Percentiles rank a stretch among this genome's conserved stretches.
phyloP scores from a whole-genome alignment of 805 yeast genomes.

The Candida qinlingensis region DNA sequence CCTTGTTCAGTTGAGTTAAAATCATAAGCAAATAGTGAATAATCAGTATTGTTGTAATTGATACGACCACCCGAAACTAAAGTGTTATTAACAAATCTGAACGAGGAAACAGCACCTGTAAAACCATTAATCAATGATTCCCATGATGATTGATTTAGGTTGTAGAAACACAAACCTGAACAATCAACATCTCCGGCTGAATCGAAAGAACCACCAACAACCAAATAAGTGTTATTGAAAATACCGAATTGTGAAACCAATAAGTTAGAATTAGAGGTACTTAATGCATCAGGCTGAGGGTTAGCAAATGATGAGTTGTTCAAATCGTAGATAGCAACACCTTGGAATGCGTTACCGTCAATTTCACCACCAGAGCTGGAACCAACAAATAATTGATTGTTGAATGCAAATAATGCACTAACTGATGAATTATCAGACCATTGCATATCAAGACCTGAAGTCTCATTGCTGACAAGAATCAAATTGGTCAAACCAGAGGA shows the following conservation, averaged over 20 bases:
- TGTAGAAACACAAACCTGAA: slow-evolving; percentile 60
- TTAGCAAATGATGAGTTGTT: slow-evolving; percentile 22
- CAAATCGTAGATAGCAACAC: slow-evolving; percentile 51
- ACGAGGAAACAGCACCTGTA: slow-evolving; percentile 50
- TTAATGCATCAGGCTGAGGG: slow-evolving; percentile 10
- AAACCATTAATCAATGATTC: slow-evolving; percentile 29
- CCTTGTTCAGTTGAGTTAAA: slow-evolving; percentile 34
- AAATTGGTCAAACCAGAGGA: slow-evolving; percentile 20
- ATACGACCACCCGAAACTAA: slow-evolving; percentile 53
- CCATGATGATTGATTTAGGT: slow-evolving; percentile 52
- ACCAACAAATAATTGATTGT: slow-evolving; percentile 39
- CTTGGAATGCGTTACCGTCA: slow-evolving; percentile 27
- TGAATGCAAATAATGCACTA: slow-evolving; percentile 13
- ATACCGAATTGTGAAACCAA: slow-evolving; percentile 33
- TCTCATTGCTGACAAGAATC: slow-evolving; percentile 24
- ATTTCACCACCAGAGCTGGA: slow-evolving; percentile 31
- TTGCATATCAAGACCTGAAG: slow-evolving; percentile 25
- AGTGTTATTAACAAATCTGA: slow-evolving; percentile 41
- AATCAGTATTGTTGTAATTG: slow-evolving; percentile 29
- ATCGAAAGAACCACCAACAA: slow-evolving; percentile 72
- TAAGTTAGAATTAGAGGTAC: slow-evolving; percentile 24
- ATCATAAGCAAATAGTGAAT: slow-evolving; percentile 50
- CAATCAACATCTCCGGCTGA: slow-evolving; percentile 55
- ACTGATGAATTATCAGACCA: slow-evolving; percentile 20
- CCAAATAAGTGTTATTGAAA: slow-evolving; percentile 35